phyloP scores from a whole-genome alignment of 441 rosid genomes.

The Gossypium laxum region DNA sequence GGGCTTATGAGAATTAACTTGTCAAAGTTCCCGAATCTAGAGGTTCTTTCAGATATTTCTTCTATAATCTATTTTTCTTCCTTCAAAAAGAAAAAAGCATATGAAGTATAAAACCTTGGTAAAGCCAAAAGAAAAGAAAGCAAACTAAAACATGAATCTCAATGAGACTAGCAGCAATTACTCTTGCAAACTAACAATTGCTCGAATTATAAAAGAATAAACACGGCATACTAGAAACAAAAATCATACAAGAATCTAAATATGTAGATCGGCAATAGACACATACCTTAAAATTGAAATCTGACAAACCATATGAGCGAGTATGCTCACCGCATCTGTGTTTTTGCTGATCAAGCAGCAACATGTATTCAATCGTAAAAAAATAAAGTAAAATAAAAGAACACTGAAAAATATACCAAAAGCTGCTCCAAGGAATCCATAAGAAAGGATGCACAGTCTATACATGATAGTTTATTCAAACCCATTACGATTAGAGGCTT shows the following conservation, averaged over 20 bases:
- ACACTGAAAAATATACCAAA: constrained; percentile 35
- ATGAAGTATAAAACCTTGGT: neutral
- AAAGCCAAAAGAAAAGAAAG: neutral
- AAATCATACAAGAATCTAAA: constrained; percentile 29
- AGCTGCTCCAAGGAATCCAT: constrained; percentile 18
- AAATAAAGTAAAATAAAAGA: constrained; percentile 8
- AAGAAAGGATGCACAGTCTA: constrained; percentile 16
- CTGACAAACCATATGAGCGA: constrained; percentile 25
- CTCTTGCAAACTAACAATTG: neutral
- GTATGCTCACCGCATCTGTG: constrained; percentile 21
- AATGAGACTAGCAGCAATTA: neutral
- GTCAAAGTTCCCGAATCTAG: neutral
- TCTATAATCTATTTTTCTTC: neutral
- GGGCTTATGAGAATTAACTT: neutral
- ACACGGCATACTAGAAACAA: constrained; percentile 17
- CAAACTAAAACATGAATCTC: neutral
- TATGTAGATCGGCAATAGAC: constrained; percentile 26
- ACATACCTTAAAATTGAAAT: constrained; percentile 21
- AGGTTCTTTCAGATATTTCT: neutral
- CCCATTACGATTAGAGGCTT: neutral
- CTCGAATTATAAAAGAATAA: constrained; percentile 11
- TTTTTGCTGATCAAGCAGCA: constrained; percentile 23
- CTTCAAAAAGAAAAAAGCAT: neutral
- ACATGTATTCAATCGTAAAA: constrained; percentile 18
- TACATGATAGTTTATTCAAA: constrained; percentile 16